Evolutionary conservation across 2,329 filamentous ascomycete genomes (phyloP).

Genomic region (Orbilia brochopaga): DNA sequence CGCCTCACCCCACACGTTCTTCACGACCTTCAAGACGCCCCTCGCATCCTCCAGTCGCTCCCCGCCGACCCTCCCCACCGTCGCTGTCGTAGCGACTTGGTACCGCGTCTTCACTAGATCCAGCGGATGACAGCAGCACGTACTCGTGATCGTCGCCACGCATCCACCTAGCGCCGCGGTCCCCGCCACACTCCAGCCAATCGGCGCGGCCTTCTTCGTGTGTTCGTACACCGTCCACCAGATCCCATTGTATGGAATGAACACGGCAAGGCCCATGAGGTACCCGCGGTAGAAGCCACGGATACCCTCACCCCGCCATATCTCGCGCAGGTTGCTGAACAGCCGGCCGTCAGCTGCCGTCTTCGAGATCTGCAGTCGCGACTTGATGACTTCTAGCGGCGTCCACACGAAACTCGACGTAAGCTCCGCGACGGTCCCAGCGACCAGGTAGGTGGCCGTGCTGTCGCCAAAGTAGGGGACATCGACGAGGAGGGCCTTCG

Average conservation of each 20-base stretch:
- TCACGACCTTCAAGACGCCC: conserved; percentile 27
- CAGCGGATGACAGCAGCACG: conserved; percentile 40
- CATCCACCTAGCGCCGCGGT: conserved; percentile 26
- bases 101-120: conserved; percentile 47
- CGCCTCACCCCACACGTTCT: conserved; percentile 31
- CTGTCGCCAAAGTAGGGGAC: conserved; percentile 42
- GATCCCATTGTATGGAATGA: conserved; percentile 49
- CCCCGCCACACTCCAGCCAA: conserved; percentile 18
- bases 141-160: conserved; percentile 30
- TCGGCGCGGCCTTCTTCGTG: conserved; percentile 36
- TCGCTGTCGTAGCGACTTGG: conserved; percentile 38
- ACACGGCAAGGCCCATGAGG: conserved; percentile 36
- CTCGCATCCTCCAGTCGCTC: conserved; percentile 39
- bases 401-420: conserved; percentile 44
- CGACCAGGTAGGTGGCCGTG: conserved; percentile 37
- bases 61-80: conserved; percentile 32
- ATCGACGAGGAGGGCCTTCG: conserved; percentile 24
- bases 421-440: conserved; percentile 41
- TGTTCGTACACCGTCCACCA: conserved; percentile 49
- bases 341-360: conserved; percentile 26
- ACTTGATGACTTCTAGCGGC: conserved; percentile 47
- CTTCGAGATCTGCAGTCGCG: conserved; percentile 39
- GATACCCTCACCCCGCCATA: conserved; percentile 38
- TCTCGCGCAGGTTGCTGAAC: conserved; percentile 28
- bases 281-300: conserved; percentile 46